Evolutionary conservation across 768 basidiomycete species (phyloP).

Genomic region (Rhizopogon rudus): DNA sequence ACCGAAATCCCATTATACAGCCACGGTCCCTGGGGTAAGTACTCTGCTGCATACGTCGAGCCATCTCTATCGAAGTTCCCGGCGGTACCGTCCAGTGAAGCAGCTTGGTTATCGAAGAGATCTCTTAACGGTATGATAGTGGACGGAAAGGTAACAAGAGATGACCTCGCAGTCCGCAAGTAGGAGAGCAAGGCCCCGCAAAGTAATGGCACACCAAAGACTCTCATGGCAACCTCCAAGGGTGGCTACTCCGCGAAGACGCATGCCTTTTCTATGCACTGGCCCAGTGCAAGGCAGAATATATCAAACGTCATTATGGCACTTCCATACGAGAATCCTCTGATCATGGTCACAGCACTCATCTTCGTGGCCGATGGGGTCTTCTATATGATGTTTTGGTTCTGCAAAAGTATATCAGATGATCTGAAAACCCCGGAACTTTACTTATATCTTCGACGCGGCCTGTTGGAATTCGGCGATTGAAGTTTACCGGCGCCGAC

Average conservation of each 20-base stretch:
- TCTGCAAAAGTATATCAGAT: neutral
- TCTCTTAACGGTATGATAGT: slow-evolving; percentile 21
- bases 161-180: slow-evolving; percentile 7
- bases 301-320: neutral
- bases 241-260: neutral
- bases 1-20: slow-evolving; percentile 36
- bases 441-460: too few species aligned
- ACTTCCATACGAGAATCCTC: neutral
- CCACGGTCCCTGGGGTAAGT: slow-evolving; percentile 36
- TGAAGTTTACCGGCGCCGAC: too few species aligned
- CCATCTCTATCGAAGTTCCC: slow-evolving; percentile 37
- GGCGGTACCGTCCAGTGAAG: slow-evolving; percentile 30
- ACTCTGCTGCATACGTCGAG: slow-evolving; percentile 35
- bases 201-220: slow-evolving; percentile 16
- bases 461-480: too few species aligned
- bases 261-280: slow-evolving; percentile 11
- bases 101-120: slow-evolving; percentile 40
- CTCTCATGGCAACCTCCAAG: slow-evolving; percentile 7
- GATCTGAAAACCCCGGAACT: neutral
- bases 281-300: neutral
- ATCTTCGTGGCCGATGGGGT: neutral
- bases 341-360: slow-evolving; percentile 9
- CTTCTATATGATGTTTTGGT: neutral
- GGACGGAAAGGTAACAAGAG: slow-evolving; percentile 28
- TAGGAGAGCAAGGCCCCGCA: slow-evolving; percentile 17